Evolutionary conservation across 164 flowering plant species (phyloP).

Genomic region (Akebia trifoliata): DNA sequence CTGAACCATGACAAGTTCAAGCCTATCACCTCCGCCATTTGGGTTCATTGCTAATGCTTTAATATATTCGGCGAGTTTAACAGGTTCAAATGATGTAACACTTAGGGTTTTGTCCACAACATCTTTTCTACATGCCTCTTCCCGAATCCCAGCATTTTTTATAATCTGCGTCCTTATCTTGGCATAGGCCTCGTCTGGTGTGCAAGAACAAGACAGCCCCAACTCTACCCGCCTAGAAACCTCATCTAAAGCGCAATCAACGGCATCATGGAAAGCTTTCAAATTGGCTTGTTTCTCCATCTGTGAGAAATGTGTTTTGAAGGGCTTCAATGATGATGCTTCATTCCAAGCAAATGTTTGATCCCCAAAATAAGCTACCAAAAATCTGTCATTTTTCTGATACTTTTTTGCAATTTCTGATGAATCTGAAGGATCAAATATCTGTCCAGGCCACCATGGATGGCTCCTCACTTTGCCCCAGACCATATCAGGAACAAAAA

Average conservation of each 20-base stretch:
- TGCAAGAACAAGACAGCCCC: slow-evolving; percentile 68
- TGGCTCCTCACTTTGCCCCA: slow-evolving; percentile 92
- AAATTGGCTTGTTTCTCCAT: slow-evolving; percentile 56
- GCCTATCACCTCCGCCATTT: slow-evolving; percentile 27
- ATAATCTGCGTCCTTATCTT: slow-evolving; percentile 42
- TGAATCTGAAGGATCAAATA: slow-evolving; percentile 54
- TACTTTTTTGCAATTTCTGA: slow-evolving; percentile 53
- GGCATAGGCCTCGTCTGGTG: slow-evolving; percentile 31
- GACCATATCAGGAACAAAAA: slow-evolving; percentile 50
- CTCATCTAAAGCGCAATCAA: slow-evolving; percentile 72
- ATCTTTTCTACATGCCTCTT: slow-evolving; percentile 37
- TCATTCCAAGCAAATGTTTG: slow-evolving; percentile 85
- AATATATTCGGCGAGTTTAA: slow-evolving; percentile 37
- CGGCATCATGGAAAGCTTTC: slow-evolving; percentile 50
- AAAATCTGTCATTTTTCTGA: slow-evolving; percentile 34
- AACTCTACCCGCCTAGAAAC: slow-evolving; percentile 60
- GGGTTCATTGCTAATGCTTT: slow-evolving; percentile 42
- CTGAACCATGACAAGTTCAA: slow-evolving; percentile 39
- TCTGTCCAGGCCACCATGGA: slow-evolving; percentile 99
- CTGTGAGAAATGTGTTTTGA: slow-evolving; percentile 38
- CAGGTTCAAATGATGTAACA: slow-evolving; percentile 53
- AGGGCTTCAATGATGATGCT: slow-evolving; percentile 52
- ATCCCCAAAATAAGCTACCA: slow-evolving; percentile 84
- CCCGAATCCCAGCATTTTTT: slow-evolving; percentile 53
- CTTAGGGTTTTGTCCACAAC: slow-evolving; percentile 39